Percentiles rank a stretch among this genome's conserved stretches.
These are phyloP conservation scores for Scheffersomyces insectosa DNA, from an alignment of 1,139 yeast genomes.

Conservation along the genomic window DNA sequence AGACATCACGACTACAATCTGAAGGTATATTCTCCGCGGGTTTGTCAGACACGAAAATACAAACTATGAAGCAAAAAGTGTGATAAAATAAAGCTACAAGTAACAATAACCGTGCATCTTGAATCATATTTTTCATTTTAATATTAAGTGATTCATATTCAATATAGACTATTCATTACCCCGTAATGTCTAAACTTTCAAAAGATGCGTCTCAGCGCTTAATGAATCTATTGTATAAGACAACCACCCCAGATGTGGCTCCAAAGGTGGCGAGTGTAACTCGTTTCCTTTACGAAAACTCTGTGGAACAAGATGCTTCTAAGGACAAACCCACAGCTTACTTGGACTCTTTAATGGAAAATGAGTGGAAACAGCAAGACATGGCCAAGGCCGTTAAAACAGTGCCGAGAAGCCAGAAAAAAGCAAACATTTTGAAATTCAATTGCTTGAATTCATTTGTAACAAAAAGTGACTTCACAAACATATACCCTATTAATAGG, in stretches of 20 bases:
- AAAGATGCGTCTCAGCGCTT: constrained; percentile 28
- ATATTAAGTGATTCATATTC: too few species aligned
- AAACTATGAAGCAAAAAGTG: too few species aligned
- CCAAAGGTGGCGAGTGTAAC: constrained; percentile 28
- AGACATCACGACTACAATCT: too few species aligned
- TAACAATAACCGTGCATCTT: too few species aligned
- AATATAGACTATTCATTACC: not conserved
- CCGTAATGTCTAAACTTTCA: constrained; percentile 15
- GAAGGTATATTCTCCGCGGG: too few species aligned
- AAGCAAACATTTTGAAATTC: constrained; percentile 34
- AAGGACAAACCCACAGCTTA: constrained; percentile 18
- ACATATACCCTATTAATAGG: constrained; percentile 33
- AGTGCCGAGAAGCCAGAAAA: constrained; percentile 17
- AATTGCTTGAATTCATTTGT: constrained; percentile 39
- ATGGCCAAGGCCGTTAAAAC: constrained; percentile 24
- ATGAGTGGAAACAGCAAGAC: constrained; percentile 35
- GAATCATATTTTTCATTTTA: too few species aligned
- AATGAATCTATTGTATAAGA: constrained; percentile 31
- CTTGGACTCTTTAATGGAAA: constrained; percentile 31
- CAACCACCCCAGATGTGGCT: constrained; percentile 30
- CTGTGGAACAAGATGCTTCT: constrained; percentile 5
- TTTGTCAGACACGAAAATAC: too few species aligned
- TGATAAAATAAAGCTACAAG: too few species aligned
- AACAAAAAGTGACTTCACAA: constrained; percentile 37
- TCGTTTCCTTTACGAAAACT: constrained; percentile 25